Conservation (phyloP, 169 alveolate species). For the Theileria annulata region DNA sequence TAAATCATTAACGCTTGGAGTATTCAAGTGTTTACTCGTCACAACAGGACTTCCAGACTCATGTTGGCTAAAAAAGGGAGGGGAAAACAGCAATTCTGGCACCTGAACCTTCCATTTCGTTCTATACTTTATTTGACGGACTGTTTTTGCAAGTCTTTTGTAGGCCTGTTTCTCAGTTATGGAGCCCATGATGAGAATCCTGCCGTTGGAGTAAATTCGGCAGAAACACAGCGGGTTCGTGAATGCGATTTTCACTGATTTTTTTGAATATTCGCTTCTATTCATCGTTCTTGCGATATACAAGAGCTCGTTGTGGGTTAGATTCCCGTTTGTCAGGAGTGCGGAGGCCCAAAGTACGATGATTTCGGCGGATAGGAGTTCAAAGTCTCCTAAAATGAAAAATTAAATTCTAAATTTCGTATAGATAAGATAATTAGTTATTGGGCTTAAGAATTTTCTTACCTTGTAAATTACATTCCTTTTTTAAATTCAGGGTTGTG, state of each 20-base stretch:
- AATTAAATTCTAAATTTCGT: not conserved
- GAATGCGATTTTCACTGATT: constrained; percentile 35
- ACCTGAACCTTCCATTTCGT: constrained; percentile 55
- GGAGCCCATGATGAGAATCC: constrained; percentile 50
- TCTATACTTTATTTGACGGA: constrained; percentile 40
- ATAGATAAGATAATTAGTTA: not conserved
- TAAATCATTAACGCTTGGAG: not conserved
- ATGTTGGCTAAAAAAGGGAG: not conserved
- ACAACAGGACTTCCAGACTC: not conserved
- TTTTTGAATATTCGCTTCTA: constrained; percentile 42
- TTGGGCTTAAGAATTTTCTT: not conserved
- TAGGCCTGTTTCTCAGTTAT: constrained; percentile 53
- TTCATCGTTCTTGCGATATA: constrained; percentile 57
- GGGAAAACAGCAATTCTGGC: not conserved
- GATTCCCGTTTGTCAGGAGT: constrained; percentile 28
- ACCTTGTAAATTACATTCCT: constrained; percentile 32
- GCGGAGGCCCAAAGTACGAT: constrained; percentile 64
- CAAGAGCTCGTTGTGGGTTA: constrained; percentile 44
- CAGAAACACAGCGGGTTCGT: constrained; percentile 40
- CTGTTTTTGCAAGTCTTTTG: constrained; percentile 28
- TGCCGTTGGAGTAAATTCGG: constrained; percentile 62
- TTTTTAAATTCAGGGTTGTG: constrained; percentile 25
- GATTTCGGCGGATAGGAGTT: constrained; percentile 28
- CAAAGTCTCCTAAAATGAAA: not conserved
- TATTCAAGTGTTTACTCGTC: not conserved